Conservation (phyloP, 148 eudicot genomes). For the Oxyria digyna region DNA sequence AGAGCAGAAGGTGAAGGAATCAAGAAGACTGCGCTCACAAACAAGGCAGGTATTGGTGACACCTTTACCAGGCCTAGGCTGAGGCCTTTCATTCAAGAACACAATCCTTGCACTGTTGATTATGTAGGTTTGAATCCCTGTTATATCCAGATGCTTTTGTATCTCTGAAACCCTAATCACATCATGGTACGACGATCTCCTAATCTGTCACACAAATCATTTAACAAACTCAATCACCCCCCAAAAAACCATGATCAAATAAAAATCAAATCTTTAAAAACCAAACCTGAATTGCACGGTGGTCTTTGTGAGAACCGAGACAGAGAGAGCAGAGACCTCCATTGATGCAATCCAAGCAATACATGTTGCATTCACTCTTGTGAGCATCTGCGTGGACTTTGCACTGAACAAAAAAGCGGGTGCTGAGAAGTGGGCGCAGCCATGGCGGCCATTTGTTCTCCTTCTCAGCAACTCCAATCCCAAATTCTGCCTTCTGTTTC, state of each 20-base stretch:
- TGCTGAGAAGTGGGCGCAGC: constrained; percentile 5
- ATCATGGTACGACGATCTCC: constrained; percentile 40
- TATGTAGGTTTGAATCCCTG: no score
- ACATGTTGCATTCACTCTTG: constrained; percentile 43
- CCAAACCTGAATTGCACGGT: constrained; percentile 32
- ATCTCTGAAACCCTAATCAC: constrained; percentile 46
- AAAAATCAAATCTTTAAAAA: background rate
- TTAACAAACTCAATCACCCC: background rate
- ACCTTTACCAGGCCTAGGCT: no score
- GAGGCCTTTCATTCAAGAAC: no score
- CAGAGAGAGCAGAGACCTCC: constrained; percentile 38
- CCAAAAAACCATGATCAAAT: background rate
- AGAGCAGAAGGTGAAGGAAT: constrained; percentile 48
- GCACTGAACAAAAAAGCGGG: constrained; percentile 9
- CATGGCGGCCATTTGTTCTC: constrained; percentile 12
- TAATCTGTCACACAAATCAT: constrained; percentile 18
- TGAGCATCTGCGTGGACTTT: constrained; percentile 21
- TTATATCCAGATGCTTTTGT: constrained; percentile 33
- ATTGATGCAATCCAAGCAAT: constrained; percentile 40
- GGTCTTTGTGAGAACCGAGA: constrained; percentile 30
- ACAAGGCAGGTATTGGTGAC: constrained; percentile 29
- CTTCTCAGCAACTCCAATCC: background rate
- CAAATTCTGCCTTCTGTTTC: constrained; percentile 3
- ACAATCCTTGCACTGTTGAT: no score
- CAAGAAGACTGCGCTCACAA: constrained; percentile 37